These are phyloP conservation scores for Fusarium humuli DNA, from an alignment of 2,329 filamentous ascomycete genomes.

Conservation along the genomic window DNA sequence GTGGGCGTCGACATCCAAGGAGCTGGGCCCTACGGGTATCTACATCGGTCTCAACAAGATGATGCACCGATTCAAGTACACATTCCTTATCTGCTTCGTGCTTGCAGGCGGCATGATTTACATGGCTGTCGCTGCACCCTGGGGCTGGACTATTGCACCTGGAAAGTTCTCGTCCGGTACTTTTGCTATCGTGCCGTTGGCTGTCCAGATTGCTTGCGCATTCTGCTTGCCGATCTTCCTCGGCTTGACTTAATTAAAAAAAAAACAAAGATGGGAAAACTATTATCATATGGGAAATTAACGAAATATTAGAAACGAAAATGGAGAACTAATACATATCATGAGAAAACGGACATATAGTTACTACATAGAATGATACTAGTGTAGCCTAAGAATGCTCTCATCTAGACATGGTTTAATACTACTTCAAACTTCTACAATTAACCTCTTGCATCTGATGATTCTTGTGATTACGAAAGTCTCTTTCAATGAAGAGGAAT, in stretches of 20 bases:
- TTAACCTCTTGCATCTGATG: background rate
- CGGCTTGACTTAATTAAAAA: constrained; percentile 37
- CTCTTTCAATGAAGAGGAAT: background rate
- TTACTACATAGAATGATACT: background rate
- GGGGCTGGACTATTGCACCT: constrained; percentile 45
- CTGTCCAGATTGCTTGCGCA: constrained; percentile 42
- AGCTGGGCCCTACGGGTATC: constrained; percentile 46
- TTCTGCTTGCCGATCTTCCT: constrained; percentile 45
- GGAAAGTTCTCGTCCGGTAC: constrained; percentile 42
- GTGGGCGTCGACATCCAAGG: constrained; percentile 48
- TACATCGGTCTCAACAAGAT: constrained; percentile 53
- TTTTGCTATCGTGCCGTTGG: constrained; percentile 44
- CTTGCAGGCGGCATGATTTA: constrained; percentile 45
- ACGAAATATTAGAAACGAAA: background rate
- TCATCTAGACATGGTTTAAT: background rate
- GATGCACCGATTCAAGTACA: constrained; percentile 61
- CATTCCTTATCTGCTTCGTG: constrained; percentile 42
- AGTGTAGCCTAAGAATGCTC: background rate
- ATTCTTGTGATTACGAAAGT: background rate
- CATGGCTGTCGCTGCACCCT: constrained; percentile 43
- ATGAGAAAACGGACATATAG: background rate
- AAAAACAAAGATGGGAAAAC: background rate
- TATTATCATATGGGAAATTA: background rate
- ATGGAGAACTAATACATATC: background rate
- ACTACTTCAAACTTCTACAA: background rate